Evolutionary conservation across 1,139 yeast genomes (phyloP), one percentile per base, ranked within the genome.

Genomic region (Geotrichum siamense): DNA sequence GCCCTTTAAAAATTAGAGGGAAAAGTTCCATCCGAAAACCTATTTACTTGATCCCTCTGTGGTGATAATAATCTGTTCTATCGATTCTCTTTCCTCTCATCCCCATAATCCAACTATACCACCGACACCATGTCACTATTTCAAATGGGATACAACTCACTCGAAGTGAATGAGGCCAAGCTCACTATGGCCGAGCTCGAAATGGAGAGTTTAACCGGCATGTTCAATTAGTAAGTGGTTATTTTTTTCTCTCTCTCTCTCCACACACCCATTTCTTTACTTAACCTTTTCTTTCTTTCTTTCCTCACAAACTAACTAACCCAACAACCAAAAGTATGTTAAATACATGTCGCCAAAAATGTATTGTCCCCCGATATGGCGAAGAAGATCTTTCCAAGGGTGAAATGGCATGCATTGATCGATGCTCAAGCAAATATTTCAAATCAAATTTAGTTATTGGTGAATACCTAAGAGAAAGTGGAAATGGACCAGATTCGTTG

Each of bases 371-470:
- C 19, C 73, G 71, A 45, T 87, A 82, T 62, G 89, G 86, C 16
- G 96, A 87, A 57, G 73, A 76, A 13, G 96, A 87, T 28, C 66
- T 85, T 44, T 75, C 76, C 48, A 83, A 84, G 53, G 95, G 94
- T 22, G 95, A 85, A 59, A 64, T 68, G 52, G 71, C 75, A 43
- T 85, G 95, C 60, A 65, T 81, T 3, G 93, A 84, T 61, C 66
- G 94, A 49, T 84, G 95, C 65, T 87, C 82, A 32, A 64, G 76
- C 45, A 85, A 85, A 62, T 82, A 78, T 59, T 78, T 82, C 65
- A 70, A 69, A 55, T 78, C 82, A 36, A 83, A 83, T 59, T 59
- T 71, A 32, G 57, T 72, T 46, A 69, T 87, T 19, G 95, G 94
- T 1, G 69, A 67, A 28, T 65, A 60, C 51, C 67, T 74, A 41